Conservation (phyloP, 768 basidiomycete species). For the Lentinula edodes region DNA sequence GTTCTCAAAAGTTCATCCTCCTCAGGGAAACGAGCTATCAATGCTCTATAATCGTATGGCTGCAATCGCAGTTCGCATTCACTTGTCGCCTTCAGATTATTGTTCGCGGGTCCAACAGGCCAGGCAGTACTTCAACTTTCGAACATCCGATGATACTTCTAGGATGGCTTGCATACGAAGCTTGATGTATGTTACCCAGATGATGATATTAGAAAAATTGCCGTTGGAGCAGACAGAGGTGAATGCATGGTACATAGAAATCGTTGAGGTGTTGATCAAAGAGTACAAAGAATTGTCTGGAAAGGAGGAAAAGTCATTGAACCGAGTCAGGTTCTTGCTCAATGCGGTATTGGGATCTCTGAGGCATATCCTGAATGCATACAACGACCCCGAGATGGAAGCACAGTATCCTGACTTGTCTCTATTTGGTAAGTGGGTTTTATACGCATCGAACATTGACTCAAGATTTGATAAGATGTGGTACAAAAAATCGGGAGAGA, state of each 20-base stretch:
- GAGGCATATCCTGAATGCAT: constrained; percentile 42
- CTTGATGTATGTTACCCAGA: constrained; percentile 61
- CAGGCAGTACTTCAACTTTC: constrained; percentile 62
- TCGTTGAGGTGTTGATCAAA: constrained; percentile 45
- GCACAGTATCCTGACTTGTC: constrained; percentile 57
- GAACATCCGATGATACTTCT: constrained; percentile 55
- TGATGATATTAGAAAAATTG: constrained; percentile 50
- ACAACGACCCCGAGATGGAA: constrained; percentile 13
- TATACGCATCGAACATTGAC: constrained; percentile 17
- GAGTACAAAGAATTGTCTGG: constrained; percentile 38
- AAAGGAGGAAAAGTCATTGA: constrained; percentile 11
- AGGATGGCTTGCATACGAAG: constrained; percentile 73
- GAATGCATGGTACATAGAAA: constrained; percentile 59
- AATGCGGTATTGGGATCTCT: constrained; percentile 53
- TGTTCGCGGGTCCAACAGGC: constrained; percentile 58
- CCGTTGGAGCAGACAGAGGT: constrained; percentile 38
- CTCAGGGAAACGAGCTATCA: constrained; percentile 52
- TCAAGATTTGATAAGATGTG: constrained; percentile 41
- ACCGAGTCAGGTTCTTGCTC: constrained; percentile 26
- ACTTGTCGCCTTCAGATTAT: constrained; percentile 50
- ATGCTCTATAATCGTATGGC: constrained; percentile 81
- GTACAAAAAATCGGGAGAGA: constrained; percentile 43
- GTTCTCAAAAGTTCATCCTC: constrained; percentile 50
- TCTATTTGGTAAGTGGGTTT: constrained; percentile 39
- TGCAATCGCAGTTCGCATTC: constrained; percentile 63